Evolutionary conservation across 495 filamentous ascomycete genomes (phyloP).

Genomic region (Hypoxylon fragiforme): DNA sequence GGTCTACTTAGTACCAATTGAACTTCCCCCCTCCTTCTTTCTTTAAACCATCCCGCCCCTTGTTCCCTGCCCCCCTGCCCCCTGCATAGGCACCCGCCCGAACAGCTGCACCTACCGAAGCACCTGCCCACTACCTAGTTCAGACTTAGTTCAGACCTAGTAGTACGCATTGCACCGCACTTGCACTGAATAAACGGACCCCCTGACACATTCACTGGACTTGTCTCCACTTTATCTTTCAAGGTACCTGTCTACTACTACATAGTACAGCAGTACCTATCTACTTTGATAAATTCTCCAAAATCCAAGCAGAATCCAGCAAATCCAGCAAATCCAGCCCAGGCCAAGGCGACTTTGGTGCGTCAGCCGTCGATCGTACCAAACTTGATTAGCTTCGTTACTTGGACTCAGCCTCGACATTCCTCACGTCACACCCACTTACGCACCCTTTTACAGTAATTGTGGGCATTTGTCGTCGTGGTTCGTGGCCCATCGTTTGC

Average conservation of each 20-base stretch:
- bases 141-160: constrained; percentile 17
- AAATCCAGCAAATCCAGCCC: constrained; percentile 29
- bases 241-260: no score
- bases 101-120: constrained; percentile 19
- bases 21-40: neutral
- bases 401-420: constrained; percentile 38
- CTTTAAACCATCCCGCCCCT: neutral
- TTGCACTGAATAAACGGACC: neutral
- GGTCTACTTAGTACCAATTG: constrained; percentile 3
- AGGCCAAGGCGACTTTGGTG: constrained; percentile 25
- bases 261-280: no score
- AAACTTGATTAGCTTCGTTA: constrained; percentile 23
- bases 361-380: constrained; percentile 38
- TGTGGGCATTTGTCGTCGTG: constrained; percentile 20
- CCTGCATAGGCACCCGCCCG: constrained; percentile 32
- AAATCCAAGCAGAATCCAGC: no score
- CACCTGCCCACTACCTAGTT: constrained; percentile 27
- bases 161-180: neutral
- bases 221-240: no score
- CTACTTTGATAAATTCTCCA: no score
- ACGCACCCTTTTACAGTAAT: constrained; percentile 29
- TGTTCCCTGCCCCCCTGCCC: constrained; percentile 12
- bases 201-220: constrained; percentile 18
- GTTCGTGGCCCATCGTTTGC: constrained; percentile 28
- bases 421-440: constrained; percentile 37